Percentiles rank a stretch among this genome's conserved stretches.
These are phyloP conservation scores for Colletotrichum sp. DNA, from an alignment of 2,329 filamentous ascomycete genomes.

Conservation along the genomic window DNA sequence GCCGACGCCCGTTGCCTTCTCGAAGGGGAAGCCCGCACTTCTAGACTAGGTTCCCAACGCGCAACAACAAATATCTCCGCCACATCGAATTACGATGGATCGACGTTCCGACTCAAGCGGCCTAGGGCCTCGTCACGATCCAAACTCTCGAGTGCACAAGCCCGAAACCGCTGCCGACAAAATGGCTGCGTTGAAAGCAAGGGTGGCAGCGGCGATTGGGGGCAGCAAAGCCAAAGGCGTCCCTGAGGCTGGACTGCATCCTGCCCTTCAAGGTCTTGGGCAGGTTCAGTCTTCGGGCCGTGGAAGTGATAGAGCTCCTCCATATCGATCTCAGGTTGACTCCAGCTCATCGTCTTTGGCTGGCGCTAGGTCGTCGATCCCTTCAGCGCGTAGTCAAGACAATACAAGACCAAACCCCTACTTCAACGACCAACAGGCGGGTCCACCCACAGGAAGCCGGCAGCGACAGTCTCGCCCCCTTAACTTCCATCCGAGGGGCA, in stretches of 20 bases:
- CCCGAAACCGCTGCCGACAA: slow-evolving; percentile 65
- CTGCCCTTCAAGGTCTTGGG: slow-evolving; percentile 68
- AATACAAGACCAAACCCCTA: slow-evolving; percentile 71
- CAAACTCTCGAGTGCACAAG: slow-evolving; percentile 59
- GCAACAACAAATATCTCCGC: background rate
- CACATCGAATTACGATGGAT: slow-evolving; percentile 48
- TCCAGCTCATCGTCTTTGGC: slow-evolving; percentile 18
- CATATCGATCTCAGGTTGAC: slow-evolving; percentile 9
- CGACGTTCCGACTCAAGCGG: slow-evolving; percentile 54
- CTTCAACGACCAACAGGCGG: slow-evolving; percentile 73
- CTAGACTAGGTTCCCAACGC: background rate
- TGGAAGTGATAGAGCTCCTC: slow-evolving; percentile 33
- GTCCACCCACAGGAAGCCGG: slow-evolving; percentile 62
- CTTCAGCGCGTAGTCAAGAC: slow-evolving; percentile 34
- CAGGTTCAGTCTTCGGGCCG: slow-evolving; percentile 50
- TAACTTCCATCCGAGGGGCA: slow-evolving; percentile 93
- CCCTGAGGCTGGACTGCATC: slow-evolving; percentile 78
- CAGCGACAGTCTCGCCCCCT: slow-evolving; percentile 76
- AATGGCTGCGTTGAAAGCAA: slow-evolving; percentile 79
- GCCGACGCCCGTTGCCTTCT: background rate
- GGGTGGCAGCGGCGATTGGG: slow-evolving; percentile 77
- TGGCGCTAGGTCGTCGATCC: slow-evolving; percentile 33
- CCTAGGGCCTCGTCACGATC: slow-evolving; percentile 62
- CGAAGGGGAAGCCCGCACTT: background rate
- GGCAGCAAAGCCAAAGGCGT: slow-evolving; percentile 67